Conservation (phyloP, 192 early-diverging fungal genomes). For the Entrophospora sp. region DNA sequence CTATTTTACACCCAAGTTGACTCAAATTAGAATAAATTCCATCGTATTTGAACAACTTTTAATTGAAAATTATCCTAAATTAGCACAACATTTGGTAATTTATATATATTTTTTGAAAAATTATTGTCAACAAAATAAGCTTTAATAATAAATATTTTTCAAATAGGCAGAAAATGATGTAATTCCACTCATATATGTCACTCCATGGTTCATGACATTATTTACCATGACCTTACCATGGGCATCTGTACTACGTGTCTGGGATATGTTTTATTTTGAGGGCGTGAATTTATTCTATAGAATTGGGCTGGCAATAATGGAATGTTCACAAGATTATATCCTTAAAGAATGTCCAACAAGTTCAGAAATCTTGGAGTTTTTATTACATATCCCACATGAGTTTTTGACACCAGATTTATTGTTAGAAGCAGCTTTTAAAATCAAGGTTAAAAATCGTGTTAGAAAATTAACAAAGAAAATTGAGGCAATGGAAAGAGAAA, state of each 20-base stretch:
- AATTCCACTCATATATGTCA: constrained; percentile 80
- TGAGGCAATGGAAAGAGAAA: background rate
- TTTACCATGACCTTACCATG: constrained; percentile 85
- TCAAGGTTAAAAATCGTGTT: constrained; percentile 42
- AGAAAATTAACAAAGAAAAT: background rate
- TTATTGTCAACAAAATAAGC: no score
- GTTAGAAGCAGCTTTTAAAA: constrained; percentile 57
- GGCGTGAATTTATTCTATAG: constrained; percentile 80
- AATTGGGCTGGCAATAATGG: constrained; percentile 68
- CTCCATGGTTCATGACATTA: constrained; percentile 90
- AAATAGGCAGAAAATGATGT: constrained; percentile 60
- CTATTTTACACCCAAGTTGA: constrained; percentile 68
- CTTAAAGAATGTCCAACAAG: constrained; percentile 67
- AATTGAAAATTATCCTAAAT: constrained; percentile 51
- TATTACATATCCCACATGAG: constrained; percentile 74
- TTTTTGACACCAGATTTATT: constrained; percentile 51
- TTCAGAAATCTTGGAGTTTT: constrained; percentile 63
- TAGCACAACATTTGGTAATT: constrained; percentile 61
- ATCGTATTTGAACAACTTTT: constrained; percentile 72
- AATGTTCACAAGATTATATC: constrained; percentile 49
- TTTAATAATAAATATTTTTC: background rate
- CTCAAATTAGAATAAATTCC: constrained; percentile 72
- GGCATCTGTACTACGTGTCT: constrained; percentile 77
- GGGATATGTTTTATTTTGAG: constrained; percentile 88
- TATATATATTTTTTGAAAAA: background rate